These are phyloP conservation scores for Fraxinus sp. DNA, from an alignment of 305 asterid species.

Conservation along the genomic window DNA sequence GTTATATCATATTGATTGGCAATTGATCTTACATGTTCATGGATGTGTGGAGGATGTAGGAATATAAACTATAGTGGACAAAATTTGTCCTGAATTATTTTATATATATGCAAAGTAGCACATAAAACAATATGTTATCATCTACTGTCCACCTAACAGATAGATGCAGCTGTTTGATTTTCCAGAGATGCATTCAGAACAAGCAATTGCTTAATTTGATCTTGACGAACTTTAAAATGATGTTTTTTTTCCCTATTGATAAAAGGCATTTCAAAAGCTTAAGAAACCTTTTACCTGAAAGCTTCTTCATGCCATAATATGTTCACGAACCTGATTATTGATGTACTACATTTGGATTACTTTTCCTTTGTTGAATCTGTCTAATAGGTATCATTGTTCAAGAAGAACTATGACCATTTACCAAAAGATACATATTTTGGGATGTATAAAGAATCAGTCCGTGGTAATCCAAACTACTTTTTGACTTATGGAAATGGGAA, in stretches of 20 bases:
- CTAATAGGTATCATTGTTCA: slow-evolving; percentile 54
- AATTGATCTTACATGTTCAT: not conserved
- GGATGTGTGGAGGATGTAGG: not conserved
- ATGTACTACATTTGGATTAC: slow-evolving; percentile 13
- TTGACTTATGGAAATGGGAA: slow-evolving; percentile 58
- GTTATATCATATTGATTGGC: not conserved
- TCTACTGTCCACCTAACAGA: not conserved
- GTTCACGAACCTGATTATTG: not conserved
- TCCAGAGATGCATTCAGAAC: not conserved
- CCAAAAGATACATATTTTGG: slow-evolving; percentile 37
- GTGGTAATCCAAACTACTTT: slow-evolving; percentile 49
- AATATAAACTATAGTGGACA: not conserved
- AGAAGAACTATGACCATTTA: slow-evolving; percentile 52
- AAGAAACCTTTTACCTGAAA: not conserved
- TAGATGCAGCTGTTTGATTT: not conserved
- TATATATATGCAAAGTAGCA: not conserved
- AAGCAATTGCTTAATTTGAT: slow-evolving; percentile 14
- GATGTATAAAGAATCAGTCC: slow-evolving; percentile 39
- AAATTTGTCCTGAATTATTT: not conserved
- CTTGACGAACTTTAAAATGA: not conserved
- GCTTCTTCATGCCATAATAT: not conserved
- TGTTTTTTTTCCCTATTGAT: not conserved
- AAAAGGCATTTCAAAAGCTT: not conserved
- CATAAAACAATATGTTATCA: not conserved
- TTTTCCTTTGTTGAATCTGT: slow-evolving; percentile 13